Evolutionary conservation across 228 moss, liverwort and hornwort species (phyloP).

Genomic region (Sphagnum fallax): DNA sequence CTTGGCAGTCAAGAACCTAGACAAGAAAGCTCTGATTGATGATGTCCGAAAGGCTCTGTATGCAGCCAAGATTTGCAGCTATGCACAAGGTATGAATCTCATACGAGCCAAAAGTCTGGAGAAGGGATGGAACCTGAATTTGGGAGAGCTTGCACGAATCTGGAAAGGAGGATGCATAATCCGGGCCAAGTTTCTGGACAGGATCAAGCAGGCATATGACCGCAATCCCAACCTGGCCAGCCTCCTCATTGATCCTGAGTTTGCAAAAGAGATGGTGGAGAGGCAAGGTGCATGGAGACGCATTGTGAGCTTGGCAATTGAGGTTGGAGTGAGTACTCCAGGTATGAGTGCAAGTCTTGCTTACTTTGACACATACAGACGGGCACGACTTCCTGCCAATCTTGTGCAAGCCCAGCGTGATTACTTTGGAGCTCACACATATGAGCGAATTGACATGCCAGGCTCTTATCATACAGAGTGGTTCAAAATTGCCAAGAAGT

Average conservation of each 20-base stretch:
- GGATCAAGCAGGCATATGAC: slow-evolving; percentile 76
- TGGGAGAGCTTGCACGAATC: slow-evolving; percentile 80
- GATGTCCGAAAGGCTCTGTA: slow-evolving; percentile 83
- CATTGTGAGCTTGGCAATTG: slow-evolving; percentile 62
- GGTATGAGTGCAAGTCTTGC: slow-evolving; percentile 84
- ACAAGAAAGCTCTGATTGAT: slow-evolving; percentile 69
- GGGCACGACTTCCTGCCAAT: slow-evolving; percentile 68
- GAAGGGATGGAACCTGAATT: slow-evolving; percentile 66
- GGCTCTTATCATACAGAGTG: slow-evolving; percentile 69
- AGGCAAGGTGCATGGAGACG: slow-evolving; percentile 72
- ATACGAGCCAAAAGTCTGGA: slow-evolving; percentile 83
- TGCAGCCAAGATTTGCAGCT: slow-evolving; percentile 83
- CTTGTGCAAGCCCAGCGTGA: slow-evolving; percentile 87
- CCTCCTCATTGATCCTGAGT: slow-evolving; percentile 69
- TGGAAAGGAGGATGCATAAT: slow-evolving; percentile 97
- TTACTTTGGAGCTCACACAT: slow-evolving; percentile 86
- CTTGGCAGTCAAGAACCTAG: slow-evolving; percentile 43
- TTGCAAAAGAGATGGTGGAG: slow-evolving; percentile 81
- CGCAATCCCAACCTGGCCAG: slow-evolving; percentile 62
- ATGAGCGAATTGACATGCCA: slow-evolving; percentile 58
- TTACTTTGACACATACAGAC: slow-evolving; percentile 77
- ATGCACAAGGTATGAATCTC: slow-evolving; percentile 86
- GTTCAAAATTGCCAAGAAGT: slow-evolving; percentile 63
- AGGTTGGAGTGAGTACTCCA: slow-evolving; percentile 70
- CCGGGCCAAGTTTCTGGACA: slow-evolving; percentile 67